Evolutionary conservation across 2,329 filamentous ascomycete genomes (phyloP).

Genomic region (Fusarium aywerte): DNA sequence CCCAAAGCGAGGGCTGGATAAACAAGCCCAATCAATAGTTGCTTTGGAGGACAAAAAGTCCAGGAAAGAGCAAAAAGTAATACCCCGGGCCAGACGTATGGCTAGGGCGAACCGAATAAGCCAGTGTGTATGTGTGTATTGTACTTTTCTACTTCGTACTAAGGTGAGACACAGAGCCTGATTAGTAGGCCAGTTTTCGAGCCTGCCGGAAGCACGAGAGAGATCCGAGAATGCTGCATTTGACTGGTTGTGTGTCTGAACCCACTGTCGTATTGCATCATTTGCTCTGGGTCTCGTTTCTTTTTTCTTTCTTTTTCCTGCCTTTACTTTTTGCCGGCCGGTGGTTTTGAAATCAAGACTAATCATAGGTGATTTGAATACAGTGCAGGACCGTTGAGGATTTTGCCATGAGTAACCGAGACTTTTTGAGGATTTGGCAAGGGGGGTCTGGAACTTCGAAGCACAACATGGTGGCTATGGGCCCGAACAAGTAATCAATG

Average conservation of each 20-base stretch:
- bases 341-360: slow-evolving; percentile 20
- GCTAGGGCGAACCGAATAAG: slow-evolving; percentile 33
- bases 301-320: slow-evolving; percentile 15
- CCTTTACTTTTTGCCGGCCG: slow-evolving; percentile 27
- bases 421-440: slow-evolving; percentile 8
- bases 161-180: slow-evolving; percentile 43
- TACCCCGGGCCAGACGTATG: slow-evolving; percentile 31
- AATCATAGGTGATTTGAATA: slow-evolving; percentile 6
- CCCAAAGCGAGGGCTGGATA: slow-evolving; percentile 27
- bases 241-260: slow-evolving; percentile 33
- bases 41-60: slow-evolving; percentile 21
- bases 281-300: slow-evolving; percentile 22
- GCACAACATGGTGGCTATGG: slow-evolving; percentile 12
- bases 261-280: slow-evolving; percentile 42
- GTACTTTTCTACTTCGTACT: slow-evolving; percentile 14
- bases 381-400: slow-evolving; percentile 13
- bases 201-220: slow-evolving; percentile 30
- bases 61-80: slow-evolving; percentile 34
- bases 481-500: slow-evolving; percentile 8
- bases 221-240: slow-evolving; percentile 37
- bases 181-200: slow-evolving; percentile 36
- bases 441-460: slow-evolving; percentile 12
- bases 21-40: slow-evolving; percentile 39
- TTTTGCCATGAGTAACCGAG: slow-evolving; percentile 5
- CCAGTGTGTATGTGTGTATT: neutral